Conservation (phyloP, 345 rosid species). For the Lepidium africanum region DNA sequence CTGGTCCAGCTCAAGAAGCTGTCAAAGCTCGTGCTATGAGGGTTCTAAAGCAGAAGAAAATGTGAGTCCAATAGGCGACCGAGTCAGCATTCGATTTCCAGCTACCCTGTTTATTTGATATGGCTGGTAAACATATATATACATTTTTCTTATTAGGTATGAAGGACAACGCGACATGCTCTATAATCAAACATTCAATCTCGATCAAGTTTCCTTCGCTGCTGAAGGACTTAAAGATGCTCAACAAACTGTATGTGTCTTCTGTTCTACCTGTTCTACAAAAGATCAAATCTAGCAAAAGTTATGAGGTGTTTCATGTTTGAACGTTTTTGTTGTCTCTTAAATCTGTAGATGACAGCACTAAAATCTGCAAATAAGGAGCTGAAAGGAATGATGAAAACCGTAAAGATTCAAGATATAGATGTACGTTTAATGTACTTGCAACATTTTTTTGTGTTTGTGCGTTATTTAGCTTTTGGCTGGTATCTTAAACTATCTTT, state of each 20-base stretch:
- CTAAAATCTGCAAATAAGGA: conserved; percentile 95
- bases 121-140: not conserved
- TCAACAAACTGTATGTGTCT: conserved; percentile 73
- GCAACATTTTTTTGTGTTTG: not conserved
- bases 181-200: conserved; percentile 92
- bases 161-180: conserved; percentile 99
- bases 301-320: not conserved
- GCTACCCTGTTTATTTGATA: not conserved
- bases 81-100: not conserved
- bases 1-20: conserved; percentile 95
- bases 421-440: conserved; percentile 46
- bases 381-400: conserved; percentile 98
- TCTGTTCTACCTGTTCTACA: not conserved
- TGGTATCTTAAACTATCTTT: not conserved
- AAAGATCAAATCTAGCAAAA: not conserved
- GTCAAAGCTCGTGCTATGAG: conserved; percentile 85
- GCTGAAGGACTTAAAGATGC: conserved; percentile 97
- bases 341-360: conserved; percentile 62
- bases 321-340: not conserved
- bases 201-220: conserved; percentile 96
- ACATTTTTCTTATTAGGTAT: conserved; percentile 48
- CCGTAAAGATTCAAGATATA: conserved; percentile 88
- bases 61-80: conserved; percentile 35
- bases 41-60: conserved; percentile 89
- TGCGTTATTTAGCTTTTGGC: not conserved